These are phyloP conservation scores for Eimeria brunetti DNA, from an alignment of 169 alveolate species.

Conservation along the genomic window DNA sequence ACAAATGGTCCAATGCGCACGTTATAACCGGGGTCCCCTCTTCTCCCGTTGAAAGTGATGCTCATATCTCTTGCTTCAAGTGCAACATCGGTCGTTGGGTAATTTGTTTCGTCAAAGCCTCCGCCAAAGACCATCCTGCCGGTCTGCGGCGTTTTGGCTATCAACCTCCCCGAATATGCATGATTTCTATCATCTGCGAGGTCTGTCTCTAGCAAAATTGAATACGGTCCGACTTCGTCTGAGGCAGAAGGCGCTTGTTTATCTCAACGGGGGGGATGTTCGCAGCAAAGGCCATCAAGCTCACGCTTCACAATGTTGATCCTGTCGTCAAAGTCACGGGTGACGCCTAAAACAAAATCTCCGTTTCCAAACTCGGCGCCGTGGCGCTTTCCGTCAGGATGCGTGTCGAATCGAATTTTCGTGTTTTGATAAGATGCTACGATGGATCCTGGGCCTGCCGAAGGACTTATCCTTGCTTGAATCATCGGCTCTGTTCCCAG, in stretches of 20 bases:
- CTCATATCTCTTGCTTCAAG: constrained; percentile 50
- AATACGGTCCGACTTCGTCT: constrained; percentile 25
- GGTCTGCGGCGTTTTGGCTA: constrained; percentile 25
- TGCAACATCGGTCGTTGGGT: constrained; percentile 9
- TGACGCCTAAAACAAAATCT: constrained; percentile 27
- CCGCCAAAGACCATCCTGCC: constrained; percentile 50
- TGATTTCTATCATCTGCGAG: constrained; percentile 55
- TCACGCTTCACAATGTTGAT: constrained; percentile 34
- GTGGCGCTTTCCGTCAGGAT: constrained; percentile 48
- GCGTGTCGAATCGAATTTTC: background rate
- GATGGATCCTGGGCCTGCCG: constrained; percentile 52
- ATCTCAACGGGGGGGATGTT: background rate
- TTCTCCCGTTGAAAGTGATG: constrained; percentile 17
- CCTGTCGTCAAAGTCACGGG: constrained; percentile 70
- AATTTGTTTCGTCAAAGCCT: constrained; percentile 47
- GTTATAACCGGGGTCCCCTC: background rate
- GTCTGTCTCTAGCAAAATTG: constrained; percentile 24
- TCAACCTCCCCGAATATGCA: constrained; percentile 49
- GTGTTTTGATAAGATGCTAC: constrained; percentile 16
- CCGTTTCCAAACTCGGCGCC: constrained; percentile 35
- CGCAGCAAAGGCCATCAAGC: background rate
- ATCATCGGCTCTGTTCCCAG: constrained; percentile 7
- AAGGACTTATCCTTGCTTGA: background rate
- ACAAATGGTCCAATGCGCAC: constrained; percentile 65
- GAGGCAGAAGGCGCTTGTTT: background rate